These are phyloP conservation scores for Trichoderma guizhouense DNA, from an alignment of 2,329 filamentous ascomycete genomes.

Conservation along the genomic window DNA sequence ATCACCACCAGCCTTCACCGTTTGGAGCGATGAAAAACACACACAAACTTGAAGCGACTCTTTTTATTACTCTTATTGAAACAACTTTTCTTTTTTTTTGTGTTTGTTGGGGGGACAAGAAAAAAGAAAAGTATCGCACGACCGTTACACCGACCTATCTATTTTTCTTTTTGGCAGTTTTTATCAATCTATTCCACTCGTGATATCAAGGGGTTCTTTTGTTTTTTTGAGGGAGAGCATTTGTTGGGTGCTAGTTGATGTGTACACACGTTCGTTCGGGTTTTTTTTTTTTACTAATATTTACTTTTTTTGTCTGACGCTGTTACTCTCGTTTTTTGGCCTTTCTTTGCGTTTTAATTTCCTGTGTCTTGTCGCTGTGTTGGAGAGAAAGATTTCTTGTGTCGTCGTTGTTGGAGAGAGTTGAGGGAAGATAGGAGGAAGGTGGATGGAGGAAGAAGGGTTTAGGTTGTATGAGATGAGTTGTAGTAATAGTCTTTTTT, in stretches of 20 bases:
- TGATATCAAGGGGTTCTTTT: not conserved
- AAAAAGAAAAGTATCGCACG: not conserved
- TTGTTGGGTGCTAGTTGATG: not conserved
- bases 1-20: not conserved
- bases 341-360: not conserved
- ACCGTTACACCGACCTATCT: not conserved
- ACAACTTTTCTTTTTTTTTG: not conserved
- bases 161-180: not conserved
- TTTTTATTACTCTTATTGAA: not conserved
- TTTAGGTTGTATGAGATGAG: not conserved
- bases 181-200: not conserved
- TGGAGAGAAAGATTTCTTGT: not conserved
- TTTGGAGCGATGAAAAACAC: not conserved
- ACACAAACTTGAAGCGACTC: not conserved
- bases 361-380: not conserved
- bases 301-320: not conserved
- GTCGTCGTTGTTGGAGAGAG: too few species aligned
- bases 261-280: slow-evolving; percentile 4
- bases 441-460: not conserved
- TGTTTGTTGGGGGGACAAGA: not conserved
- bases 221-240: not conserved
- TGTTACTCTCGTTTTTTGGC: not conserved
- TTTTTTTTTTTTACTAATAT: not conserved
- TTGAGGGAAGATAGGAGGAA: not conserved
- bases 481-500: not conserved